phyloP scores from a whole-genome alignment of 768 basidiomycete genomes.

The Naganishia vaughanmartiniae region DNA sequence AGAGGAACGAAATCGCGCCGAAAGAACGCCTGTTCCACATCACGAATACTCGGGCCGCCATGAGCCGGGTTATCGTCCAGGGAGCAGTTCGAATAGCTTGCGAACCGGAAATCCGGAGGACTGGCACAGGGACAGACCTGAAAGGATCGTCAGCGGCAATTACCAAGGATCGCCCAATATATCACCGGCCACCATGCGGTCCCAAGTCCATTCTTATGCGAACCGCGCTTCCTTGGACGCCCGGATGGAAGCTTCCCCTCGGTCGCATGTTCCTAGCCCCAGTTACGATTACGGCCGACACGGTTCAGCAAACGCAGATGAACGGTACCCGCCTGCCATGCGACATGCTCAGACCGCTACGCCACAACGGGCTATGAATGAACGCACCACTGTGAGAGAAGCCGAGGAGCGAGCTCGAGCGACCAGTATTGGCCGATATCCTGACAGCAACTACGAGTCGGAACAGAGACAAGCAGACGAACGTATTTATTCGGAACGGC shows the following conservation, averaged over 20 bases:
- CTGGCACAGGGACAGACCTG: conserved; percentile 37
- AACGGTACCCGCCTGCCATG: conserved; percentile 5
- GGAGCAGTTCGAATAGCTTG: conserved; percentile 26
- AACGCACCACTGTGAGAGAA: neutral
- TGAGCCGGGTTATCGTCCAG: conserved; percentile 19
- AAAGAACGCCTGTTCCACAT: conserved; percentile 29
- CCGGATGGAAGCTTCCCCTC: conserved; percentile 14
- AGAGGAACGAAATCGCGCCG: conserved; percentile 31
- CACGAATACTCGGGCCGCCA: conserved; percentile 34
- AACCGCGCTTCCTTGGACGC: neutral
- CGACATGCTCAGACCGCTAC: neutral
- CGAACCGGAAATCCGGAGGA: conserved; percentile 14
- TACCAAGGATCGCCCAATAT: conserved; percentile 43
- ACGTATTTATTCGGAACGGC: conserved; percentile 28
- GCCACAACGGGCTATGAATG: neutral
- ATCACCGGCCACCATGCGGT: neutral
- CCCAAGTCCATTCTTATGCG: neutral
- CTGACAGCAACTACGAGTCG: conserved; percentile 58
- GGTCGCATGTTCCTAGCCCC: neutral
- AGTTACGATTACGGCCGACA: conserved; percentile 18
- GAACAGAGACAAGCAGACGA: conserved; percentile 53
- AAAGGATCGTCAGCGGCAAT: conserved; percentile 55
- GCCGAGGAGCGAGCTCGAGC: conserved; percentile 2
- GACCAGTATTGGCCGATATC: conserved; percentile 15
- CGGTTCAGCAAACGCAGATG: conserved; percentile 3